Conservation (phyloP, 306 rosid species). For the apple (Malus domestica) region ASM211411v1 NC_041793.1:44331001-44331500, state of each 20-base stretch:
- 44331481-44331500: conserved; percentile 10
- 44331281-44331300: conserved; percentile 98
- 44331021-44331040: conserved; percentile 67
- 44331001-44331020: conserved; percentile 35
- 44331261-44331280: conserved; percentile 65
- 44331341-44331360: conserved; percentile 41
- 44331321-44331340: conserved; percentile 40
- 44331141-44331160: conserved; percentile 10
- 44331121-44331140: conserved; percentile 10
- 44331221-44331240: neutral
- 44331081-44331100: neutral
- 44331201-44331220: neutral
- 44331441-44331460: neutral
- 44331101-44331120: conserved; percentile 8
- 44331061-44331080: neutral
- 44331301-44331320: conserved; percentile 41
- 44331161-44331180: conserved; percentile 6
- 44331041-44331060: conserved; percentile 30
- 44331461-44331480: neutral
- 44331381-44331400: conserved; percentile 68
- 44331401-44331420: conserved; percentile 1
- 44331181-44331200: neutral
- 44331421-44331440: neutral
- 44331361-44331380: conserved; percentile 99
- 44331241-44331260: conserved; percentile 5